Conservation (phyloP, 2,329 filamentous ascomycete species). For the Ophiostoma perfectum region DNA sequence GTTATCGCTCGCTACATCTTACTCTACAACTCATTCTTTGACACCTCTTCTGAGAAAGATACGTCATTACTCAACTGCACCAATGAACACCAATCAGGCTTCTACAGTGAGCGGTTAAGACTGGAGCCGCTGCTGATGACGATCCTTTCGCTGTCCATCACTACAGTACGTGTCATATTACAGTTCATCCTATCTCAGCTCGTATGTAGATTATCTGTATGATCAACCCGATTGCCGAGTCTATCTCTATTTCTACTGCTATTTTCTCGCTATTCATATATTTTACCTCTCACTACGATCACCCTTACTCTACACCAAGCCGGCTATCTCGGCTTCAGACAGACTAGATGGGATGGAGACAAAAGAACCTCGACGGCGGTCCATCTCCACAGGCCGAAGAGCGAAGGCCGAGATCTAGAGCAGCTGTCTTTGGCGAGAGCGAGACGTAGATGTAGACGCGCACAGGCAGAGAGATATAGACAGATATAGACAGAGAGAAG, state of each 20-base stretch:
- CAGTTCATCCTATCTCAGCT: background rate
- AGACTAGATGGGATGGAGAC: background rate
- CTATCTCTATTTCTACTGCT: too few species aligned
- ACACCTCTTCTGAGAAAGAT: too few species aligned
- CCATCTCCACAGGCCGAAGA: slow-evolving; percentile 7
- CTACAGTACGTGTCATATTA: background rate
- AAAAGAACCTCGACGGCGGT: background rate
- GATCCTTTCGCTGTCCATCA: background rate
- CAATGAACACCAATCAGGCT: too few species aligned
- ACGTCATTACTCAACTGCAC: too few species aligned
- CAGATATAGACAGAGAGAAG: too few species aligned
- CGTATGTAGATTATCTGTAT: too few species aligned
- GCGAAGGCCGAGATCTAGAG: slow-evolving; percentile 5
- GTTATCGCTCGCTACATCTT: too few species aligned
- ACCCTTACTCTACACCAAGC: background rate
- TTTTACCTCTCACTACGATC: background rate
- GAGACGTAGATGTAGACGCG: background rate
- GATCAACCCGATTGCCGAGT: too few species aligned
- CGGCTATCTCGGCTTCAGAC: background rate
- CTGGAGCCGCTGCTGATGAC: background rate
- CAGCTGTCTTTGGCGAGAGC: background rate
- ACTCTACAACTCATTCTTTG: too few species aligned
- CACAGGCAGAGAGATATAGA: too few species aligned
- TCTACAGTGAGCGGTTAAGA: background rate
- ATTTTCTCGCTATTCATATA: too few species aligned